Conservation (phyloP, 768 basidiomycete genomes). For the Mycena sanguinolenta region DNA sequence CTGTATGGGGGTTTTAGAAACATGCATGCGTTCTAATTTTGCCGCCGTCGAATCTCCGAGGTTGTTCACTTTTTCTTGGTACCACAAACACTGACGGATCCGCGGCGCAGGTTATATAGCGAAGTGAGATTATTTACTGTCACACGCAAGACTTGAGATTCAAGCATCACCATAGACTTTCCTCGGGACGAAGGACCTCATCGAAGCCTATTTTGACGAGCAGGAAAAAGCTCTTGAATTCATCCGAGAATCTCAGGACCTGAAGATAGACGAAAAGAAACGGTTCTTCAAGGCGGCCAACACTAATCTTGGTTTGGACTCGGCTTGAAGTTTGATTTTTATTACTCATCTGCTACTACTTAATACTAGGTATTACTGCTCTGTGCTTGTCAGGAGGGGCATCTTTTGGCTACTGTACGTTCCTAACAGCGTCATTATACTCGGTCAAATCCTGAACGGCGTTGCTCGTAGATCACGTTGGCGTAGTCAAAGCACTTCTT, state of each 20-base stretch:
- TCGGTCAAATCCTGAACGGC: not conserved
- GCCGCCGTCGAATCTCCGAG: slow-evolving; percentile 91
- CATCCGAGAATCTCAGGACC: slow-evolving; percentile 78
- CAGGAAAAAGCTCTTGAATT: slow-evolving; percentile 82
- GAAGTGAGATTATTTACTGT: slow-evolving; percentile 73
- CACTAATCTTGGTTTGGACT: slow-evolving; percentile 79
- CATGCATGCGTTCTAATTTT: slow-evolving; percentile 92
- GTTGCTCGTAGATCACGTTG: slow-evolving; percentile 77
- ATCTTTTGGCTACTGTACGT: slow-evolving; percentile 91
- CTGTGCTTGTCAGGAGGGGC: slow-evolving; percentile 97
- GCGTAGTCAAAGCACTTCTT: slow-evolving; percentile 92
- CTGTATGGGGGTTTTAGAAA: slow-evolving; percentile 90
- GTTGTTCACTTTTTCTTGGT: slow-evolving; percentile 48
- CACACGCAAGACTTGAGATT: slow-evolving; percentile 25
- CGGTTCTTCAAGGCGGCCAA: slow-evolving; percentile 92
- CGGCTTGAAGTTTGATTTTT: not conserved
- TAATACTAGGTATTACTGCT: slow-evolving; percentile 72
- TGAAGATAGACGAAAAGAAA: slow-evolving; percentile 90
- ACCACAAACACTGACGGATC: slow-evolving; percentile 23
- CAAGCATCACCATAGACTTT: slow-evolving; percentile 73
- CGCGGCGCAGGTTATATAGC: slow-evolving; percentile 81
- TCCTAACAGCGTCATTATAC: not conserved
- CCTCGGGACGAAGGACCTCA: slow-evolving; percentile 89
- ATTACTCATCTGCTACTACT: not conserved
- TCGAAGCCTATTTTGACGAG: slow-evolving; percentile 92